Conservation (phyloP, 164 flowering plant species). For the Chimonanthus salicifolius region DNA sequence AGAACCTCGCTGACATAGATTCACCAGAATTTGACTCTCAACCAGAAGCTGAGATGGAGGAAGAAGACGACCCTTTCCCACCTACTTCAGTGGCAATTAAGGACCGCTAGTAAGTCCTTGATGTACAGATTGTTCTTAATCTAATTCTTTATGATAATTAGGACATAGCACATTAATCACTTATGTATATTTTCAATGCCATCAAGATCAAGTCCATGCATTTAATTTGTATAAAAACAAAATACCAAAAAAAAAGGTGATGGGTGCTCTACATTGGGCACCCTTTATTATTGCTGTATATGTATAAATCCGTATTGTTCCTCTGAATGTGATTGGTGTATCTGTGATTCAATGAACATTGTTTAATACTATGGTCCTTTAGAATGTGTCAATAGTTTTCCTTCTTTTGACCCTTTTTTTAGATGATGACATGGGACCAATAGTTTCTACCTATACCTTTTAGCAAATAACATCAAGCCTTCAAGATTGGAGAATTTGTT, state of each 20-base stretch:
- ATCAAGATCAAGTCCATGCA: constrained; percentile 1
- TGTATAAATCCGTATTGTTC: too few species aligned
- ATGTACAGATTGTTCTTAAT: constrained; percentile 23
- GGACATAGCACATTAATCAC: constrained; percentile 7
- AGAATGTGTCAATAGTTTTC: too few species aligned
- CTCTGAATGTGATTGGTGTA: not conserved
- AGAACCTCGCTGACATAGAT: constrained; percentile 82
- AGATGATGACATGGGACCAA: too few species aligned
- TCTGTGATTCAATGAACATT: too few species aligned
- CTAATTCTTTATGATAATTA: constrained; percentile 20
- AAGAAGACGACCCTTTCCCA: constrained; percentile 27
- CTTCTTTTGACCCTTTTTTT: too few species aligned
- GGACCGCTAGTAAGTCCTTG: constrained; percentile 37
- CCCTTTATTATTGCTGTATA: not conserved
- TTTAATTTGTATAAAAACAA: constrained; percentile 13
- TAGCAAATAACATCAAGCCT: too few species aligned
- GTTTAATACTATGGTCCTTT: too few species aligned
- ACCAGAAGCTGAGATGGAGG: constrained; percentile 69
- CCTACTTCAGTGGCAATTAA: constrained; percentile 40
- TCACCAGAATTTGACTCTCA: constrained; percentile 39
- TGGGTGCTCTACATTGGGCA: too few species aligned
- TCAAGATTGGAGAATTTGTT: too few species aligned
- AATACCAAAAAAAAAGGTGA: constrained; percentile 2
- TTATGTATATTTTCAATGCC: constrained; percentile 19
- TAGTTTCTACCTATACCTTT: too few species aligned